A percentile compares a stretch with the other conserved stretches of the same genome.
Conservation (phyloP, 495 filamentous ascomycete genomes). For the Penicillium paradoxum region DNA sequence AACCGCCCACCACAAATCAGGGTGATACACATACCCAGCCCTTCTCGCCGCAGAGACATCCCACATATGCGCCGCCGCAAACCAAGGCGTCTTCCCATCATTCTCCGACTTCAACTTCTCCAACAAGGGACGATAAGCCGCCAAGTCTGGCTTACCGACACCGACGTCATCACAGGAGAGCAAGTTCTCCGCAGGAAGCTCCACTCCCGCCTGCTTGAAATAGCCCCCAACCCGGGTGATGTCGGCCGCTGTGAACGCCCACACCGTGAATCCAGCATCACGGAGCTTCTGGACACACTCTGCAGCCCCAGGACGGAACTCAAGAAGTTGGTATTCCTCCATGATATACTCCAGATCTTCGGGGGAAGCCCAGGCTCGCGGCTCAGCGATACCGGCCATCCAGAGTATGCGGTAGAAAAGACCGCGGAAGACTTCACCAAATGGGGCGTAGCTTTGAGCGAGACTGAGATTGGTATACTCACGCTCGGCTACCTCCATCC, state of each 20-base stretch:
- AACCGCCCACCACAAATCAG: neutral
- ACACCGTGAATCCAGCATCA: slow-evolving; percentile 37
- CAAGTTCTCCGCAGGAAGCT: slow-evolving; percentile 34
- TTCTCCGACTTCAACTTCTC: slow-evolving; percentile 18
- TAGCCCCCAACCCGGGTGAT: slow-evolving; percentile 31
- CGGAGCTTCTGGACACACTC: slow-evolving; percentile 35
- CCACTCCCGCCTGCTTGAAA: slow-evolving; percentile 30
- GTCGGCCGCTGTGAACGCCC: slow-evolving; percentile 41
- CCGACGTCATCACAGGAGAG: slow-evolving; percentile 27
- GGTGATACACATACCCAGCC: slow-evolving; percentile 19
- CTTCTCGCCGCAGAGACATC: slow-evolving; percentile 32
- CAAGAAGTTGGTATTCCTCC: slow-evolving; percentile 23
- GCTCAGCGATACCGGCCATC: slow-evolving; percentile 26
- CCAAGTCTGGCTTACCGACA: slow-evolving; percentile 30
- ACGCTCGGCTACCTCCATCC: slow-evolving; percentile 39
- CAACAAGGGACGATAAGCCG: slow-evolving; percentile 24
- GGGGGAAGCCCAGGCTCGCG: slow-evolving; percentile 26
- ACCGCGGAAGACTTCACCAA: slow-evolving; percentile 25
- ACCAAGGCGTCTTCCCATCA: slow-evolving; percentile 27
- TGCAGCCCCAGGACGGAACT: slow-evolving; percentile 24
- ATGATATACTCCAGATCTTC: slow-evolving; percentile 29
- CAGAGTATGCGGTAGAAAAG: slow-evolving; percentile 37
- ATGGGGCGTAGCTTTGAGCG: slow-evolving; percentile 26
- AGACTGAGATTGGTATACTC: slow-evolving; percentile 41
- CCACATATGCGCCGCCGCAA: slow-evolving; percentile 38